Conservation (phyloP, 139 green algal species). For the Protoeuglena noctilucae region DNA sequence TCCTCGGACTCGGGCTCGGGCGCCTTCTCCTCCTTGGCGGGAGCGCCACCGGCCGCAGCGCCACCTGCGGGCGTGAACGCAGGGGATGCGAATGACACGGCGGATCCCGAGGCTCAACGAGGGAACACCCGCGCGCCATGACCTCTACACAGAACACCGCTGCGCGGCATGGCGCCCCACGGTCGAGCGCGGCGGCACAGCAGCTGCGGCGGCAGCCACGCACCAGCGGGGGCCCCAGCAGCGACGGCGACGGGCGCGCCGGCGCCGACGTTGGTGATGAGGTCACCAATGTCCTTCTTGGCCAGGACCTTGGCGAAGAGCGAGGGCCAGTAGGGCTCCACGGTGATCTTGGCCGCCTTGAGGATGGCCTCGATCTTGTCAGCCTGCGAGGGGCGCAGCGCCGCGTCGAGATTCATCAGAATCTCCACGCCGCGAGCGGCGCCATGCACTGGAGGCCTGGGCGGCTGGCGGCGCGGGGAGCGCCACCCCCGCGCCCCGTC, state of each 20-base stretch:
- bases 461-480: too few species aligned
- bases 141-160: slow-evolving; percentile 15
- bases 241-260: slow-evolving; percentile 15
- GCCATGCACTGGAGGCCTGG: background rate
- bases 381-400: slow-evolving; percentile 33
- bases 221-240: background rate
- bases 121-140: too few species aligned
- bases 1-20: slow-evolving; percentile 64
- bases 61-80: slow-evolving; percentile 30
- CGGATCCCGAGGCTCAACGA: too few species aligned
- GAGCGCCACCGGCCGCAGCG: slow-evolving; percentile 23
- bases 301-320: slow-evolving; percentile 94
- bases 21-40: slow-evolving; percentile 59
- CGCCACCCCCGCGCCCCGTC: background rate
- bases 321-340: slow-evolving; percentile 91
- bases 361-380: slow-evolving; percentile 85
- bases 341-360: slow-evolving; percentile 69
- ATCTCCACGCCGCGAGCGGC: background rate
- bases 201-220: background rate
- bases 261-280: slow-evolving; percentile 92
- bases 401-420: background rate
- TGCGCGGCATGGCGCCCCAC: background rate
- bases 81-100: too few species aligned
- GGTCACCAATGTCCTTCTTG: slow-evolving; percentile 81
- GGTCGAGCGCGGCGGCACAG: background rate